Conservation (phyloP, 2,329 filamentous ascomycete species). For the Coniochaeta sp. region DNA sequence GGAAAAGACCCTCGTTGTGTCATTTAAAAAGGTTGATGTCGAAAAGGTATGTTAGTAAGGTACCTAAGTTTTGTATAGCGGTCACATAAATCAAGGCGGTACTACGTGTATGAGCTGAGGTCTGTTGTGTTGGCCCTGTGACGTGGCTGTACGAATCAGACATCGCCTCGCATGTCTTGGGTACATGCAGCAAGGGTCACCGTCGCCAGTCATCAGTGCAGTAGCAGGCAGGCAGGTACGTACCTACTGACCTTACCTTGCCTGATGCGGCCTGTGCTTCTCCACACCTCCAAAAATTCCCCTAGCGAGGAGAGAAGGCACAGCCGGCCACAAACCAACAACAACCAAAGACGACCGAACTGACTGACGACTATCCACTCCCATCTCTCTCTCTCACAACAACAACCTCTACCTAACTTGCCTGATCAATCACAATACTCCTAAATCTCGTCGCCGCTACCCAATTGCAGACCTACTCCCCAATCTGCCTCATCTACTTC, state of each 20-base stretch:
- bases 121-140: neutral
- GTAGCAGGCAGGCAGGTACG: neutral
- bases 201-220: too few species aligned
- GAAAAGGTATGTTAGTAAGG: too few species aligned
- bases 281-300: slow-evolving; percentile 1
- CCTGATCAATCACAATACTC: neutral
- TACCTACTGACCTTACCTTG: neutral
- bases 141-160: neutral
- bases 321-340: neutral
- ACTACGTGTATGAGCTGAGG: neutral
- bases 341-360: neutral
- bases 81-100: neutral
- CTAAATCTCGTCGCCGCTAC: neutral
- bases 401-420: neutral
- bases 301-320: neutral
- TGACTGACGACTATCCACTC: neutral
- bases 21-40: too few species aligned
- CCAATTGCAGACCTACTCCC: neutral
- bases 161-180: neutral
- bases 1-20: too few species aligned
- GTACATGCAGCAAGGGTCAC: too few species aligned
- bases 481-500: neutral
- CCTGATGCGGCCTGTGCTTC: neutral
- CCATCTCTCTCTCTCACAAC: neutral
- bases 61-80: neutral